Evolutionary conservation across 192 early-diverging fungal genomes (phyloP).

Genomic region (Podila horticola): DNA sequence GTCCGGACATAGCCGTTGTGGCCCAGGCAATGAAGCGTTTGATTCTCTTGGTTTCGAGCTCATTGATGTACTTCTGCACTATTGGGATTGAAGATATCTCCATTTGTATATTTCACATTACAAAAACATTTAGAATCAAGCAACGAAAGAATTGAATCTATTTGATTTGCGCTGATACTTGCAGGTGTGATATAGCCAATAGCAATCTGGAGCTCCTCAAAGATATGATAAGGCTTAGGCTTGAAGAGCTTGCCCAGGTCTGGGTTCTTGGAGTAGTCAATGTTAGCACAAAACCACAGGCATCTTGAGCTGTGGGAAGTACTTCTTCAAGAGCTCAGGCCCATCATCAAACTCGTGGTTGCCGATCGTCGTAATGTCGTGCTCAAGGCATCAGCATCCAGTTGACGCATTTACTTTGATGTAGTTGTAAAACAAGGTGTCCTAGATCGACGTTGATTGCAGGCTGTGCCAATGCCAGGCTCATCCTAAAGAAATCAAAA

Average conservation of each 20-base stretch:
- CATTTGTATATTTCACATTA: conserved; percentile 38
- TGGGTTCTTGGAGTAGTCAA: conserved; percentile 56
- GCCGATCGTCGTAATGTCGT: conserved; percentile 54
- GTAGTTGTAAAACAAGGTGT: conserved; percentile 70
- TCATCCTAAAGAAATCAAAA: not conserved
- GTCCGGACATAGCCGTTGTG: conserved; percentile 75
- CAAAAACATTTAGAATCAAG: not conserved
- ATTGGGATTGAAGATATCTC: conserved; percentile 58
- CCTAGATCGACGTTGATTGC: not conserved
- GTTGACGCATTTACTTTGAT: conserved; percentile 62
- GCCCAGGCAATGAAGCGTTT: conserved; percentile 68
- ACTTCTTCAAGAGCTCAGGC: conserved; percentile 50
- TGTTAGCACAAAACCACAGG: conserved; percentile 69
- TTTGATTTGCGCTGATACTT: not conserved
- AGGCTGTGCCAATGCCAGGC: not conserved
- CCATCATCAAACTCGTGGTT: conserved; percentile 80
- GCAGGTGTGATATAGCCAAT: conserved; percentile 67
- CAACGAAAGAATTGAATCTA: not conserved
- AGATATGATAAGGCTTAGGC: conserved; percentile 71
- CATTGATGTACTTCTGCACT: conserved; percentile 67
- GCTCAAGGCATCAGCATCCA: conserved; percentile 59
- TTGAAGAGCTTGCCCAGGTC: conserved; percentile 53
- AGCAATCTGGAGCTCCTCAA: conserved; percentile 64
- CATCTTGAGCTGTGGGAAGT: conserved; percentile 60
- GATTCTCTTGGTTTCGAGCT: conserved; percentile 63